Evolutionary conservation across 75 land plant genomes (phyloP).

Genomic region (Pinus albicaulis): DNA sequence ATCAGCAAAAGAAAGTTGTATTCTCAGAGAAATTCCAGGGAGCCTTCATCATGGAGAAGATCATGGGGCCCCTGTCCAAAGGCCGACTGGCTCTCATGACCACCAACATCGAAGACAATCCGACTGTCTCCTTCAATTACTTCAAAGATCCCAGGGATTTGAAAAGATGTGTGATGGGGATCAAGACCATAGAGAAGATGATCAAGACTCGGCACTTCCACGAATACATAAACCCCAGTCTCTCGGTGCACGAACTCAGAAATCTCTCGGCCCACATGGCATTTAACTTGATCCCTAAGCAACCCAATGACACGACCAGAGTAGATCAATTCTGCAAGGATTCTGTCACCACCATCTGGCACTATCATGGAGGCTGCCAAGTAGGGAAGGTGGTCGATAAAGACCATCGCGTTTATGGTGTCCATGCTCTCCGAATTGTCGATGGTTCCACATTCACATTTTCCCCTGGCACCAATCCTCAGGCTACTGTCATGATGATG

Average conservation of each 20-base stretch:
- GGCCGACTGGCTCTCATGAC: constrained; percentile 57
- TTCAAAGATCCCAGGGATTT: constrained; percentile 66
- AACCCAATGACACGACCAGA: constrained; percentile 19
- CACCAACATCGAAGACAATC: constrained; percentile 59
- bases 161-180: constrained; percentile 60
- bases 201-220: constrained; percentile 42
- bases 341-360: constrained; percentile 60
- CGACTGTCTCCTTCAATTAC: constrained; percentile 85
- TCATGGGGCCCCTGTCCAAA: constrained; percentile 67
- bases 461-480: constrained; percentile 74
- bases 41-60: constrained; percentile 54
- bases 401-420: constrained; percentile 44
- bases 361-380: constrained; percentile 66
- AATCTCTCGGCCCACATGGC: constrained; percentile 20
- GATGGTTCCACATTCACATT: constrained; percentile 60
- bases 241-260: constrained; percentile 10
- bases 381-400: constrained; percentile 44
- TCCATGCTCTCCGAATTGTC: constrained; percentile 46
- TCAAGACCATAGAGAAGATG: constrained; percentile 40
- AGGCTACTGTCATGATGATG: constrained; percentile 84
- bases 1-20: too few relatives aligned
- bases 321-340: constrained; percentile 57
- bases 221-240: constrained; percentile 15
- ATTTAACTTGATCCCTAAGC: constrained; percentile 32
- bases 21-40: neutral